phyloP scores from a whole-genome alignment of 257 asterid species.

The Gynochthodes officinalis region DNA sequence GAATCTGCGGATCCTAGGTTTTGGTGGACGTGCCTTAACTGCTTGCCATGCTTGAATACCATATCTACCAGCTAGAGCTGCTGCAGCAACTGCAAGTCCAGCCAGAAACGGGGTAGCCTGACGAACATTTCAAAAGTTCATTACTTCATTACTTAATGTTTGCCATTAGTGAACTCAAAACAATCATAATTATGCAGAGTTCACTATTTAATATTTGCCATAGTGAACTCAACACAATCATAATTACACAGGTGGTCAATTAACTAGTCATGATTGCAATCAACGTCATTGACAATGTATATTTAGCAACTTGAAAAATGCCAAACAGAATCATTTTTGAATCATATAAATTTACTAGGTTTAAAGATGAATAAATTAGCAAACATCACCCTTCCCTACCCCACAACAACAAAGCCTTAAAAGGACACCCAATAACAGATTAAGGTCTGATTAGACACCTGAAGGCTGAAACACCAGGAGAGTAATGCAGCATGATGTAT shows the following conservation, averaged over 20 bases:
- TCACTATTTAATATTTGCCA: not conserved
- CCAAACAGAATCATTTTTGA: not conserved
- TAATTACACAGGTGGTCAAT: not conserved
- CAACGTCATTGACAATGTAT: not conserved
- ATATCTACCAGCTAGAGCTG: conserved; percentile 42
- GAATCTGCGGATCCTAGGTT: conserved; percentile 27
- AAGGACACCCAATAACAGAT: not conserved
- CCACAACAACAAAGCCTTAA: not conserved
- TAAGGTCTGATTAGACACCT: not conserved
- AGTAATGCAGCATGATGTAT: not conserved
- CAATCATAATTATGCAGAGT: not conserved
- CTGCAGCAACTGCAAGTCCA: conserved; percentile 40
- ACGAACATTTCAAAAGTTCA: conserved; percentile 10
- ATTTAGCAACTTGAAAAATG: not conserved
- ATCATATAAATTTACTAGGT: not conserved
- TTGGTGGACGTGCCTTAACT: conserved; percentile 36
- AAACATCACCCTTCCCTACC: not conserved
- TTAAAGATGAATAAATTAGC: not conserved
- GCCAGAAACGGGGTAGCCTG: conserved; percentile 42
- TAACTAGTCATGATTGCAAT: not conserved
- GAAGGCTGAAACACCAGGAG: not conserved
- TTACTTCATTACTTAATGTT: not conserved
- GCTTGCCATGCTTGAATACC: conserved; percentile 49
- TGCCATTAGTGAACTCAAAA: not conserved
- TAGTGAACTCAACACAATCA: not conserved